These are phyloP conservation scores for Botrytis cinerea DNA, from an alignment of 2,329 filamentous ascomycete species.

Conservation along the genomic window DNA sequence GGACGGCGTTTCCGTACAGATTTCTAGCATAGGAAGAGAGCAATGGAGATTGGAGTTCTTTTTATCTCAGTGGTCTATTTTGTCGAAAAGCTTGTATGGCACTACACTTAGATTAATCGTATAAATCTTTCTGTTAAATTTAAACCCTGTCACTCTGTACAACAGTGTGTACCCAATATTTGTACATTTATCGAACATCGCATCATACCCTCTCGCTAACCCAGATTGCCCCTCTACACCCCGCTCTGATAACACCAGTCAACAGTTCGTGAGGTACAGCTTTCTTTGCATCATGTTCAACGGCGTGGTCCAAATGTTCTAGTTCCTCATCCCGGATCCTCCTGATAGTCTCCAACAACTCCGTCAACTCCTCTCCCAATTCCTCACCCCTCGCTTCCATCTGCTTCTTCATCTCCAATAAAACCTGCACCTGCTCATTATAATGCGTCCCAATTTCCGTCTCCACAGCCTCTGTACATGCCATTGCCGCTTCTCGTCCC, in stretches of 20 bases:
- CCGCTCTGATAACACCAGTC: slow-evolving; percentile 83
- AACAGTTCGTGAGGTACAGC: slow-evolving; percentile 88
- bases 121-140: not conserved
- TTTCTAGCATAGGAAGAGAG: slow-evolving; percentile 20
- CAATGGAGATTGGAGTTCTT: slow-evolving; percentile 21
- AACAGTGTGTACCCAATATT: slow-evolving; percentile 13
- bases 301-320: slow-evolving; percentile 93
- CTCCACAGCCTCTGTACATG: slow-evolving; percentile 96
- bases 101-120: slow-evolving; percentile 19
- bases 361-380: slow-evolving; percentile 73
- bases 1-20: slow-evolving; percentile 16
- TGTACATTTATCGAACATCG: slow-evolving; percentile 11
- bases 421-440: slow-evolving; percentile 81
- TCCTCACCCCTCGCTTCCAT: slow-evolving; percentile 79
- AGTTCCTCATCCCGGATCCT: slow-evolving; percentile 92
- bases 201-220: slow-evolving; percentile 71
- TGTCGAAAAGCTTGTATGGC: slow-evolving; percentile 2
- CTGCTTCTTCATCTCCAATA: slow-evolving; percentile 78
- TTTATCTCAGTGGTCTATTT: slow-evolving; percentile 18
- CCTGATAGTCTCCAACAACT: slow-evolving; percentile 72
- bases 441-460: slow-evolving; percentile 97
- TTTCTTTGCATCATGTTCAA: slow-evolving; percentile 88
- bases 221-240: slow-evolving; percentile 91
- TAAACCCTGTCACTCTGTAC: not conserved
- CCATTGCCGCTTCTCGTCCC: slow-evolving; percentile 94